Base-by-base conservation (phyloP, 106 monocot species). In the Xerophyta viscosa region DNA sequence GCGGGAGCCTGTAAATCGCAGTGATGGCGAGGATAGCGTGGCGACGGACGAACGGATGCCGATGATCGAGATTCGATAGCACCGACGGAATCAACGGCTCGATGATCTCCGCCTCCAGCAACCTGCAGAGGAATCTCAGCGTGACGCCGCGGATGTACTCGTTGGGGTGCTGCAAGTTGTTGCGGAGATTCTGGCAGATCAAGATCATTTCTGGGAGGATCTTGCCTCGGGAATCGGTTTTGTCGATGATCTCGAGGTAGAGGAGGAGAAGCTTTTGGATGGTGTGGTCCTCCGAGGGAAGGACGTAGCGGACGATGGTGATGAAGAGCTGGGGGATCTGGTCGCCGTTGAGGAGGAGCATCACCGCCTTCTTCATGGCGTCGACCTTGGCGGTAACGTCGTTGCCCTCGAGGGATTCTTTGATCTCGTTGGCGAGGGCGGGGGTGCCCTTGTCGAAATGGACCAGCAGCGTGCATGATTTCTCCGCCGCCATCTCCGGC, bases 71-170 rank as follows among this genome's bases (percentile, higher is more conserved):
- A 29, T 80, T 77, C 4, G 72, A 17, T 29, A 80, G 70, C 15
- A 86, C 57, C n/a, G 86, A 80, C 0, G 80, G 86, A 20, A 86
- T 50, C 14, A 86, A 43, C 6, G 86, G 86, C 66, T 86, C 86
- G 41, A 86, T 58, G 62, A 86, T 80, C 72, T 86, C 86, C 10
- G 80, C 18, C 56, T 86, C 86, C 3, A 61, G 61, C 6, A 86
- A 48, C 29, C 86, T 71, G 59, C 76, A 86, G 15, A 86, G 80
- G 58, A 86, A 86, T 9, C 86, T 61, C 17, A 86, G 80, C 13
- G 86, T 80, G 50, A 86, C 86, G 10, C 86, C 86, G 11, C 86
- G 68, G 63, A 86, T 72, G 62, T 86, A 86, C 67, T 86, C 86
- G 46, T 86, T 86, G 23, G 86, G 73, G 57, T 80, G 80, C 65